These are phyloP conservation scores for Sarocladiaceae sp. DNA, from an alignment of 2,329 filamentous ascomycete genomes.

Conservation along the genomic window DNA sequence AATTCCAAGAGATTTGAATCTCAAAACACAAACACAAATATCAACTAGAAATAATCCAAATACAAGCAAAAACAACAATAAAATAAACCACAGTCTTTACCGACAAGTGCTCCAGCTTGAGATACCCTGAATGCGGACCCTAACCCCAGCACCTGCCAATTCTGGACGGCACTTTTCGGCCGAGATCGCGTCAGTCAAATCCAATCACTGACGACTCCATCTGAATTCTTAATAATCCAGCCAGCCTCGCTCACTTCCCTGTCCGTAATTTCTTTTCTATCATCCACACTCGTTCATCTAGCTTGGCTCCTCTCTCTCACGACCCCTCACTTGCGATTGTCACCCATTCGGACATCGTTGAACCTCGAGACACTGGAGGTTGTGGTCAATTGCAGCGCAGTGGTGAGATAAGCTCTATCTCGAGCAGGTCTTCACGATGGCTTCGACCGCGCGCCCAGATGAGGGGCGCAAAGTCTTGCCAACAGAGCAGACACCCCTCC, in stretches of 20 bases:
- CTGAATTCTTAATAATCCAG: too few relatives aligned
- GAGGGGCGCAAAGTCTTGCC: background rate
- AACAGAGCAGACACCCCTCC: conserved; percentile 12
- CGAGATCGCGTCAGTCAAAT: background rate
- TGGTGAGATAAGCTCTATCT: too few relatives aligned
- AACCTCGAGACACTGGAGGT: too few relatives aligned
- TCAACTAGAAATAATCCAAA: background rate
- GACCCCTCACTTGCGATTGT: too few relatives aligned
- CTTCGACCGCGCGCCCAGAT: background rate
- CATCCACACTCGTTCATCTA: too few relatives aligned
- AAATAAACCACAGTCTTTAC: conserved; percentile 5
- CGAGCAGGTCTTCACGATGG: background rate
- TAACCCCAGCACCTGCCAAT: background rate
- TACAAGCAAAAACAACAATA: background rate
- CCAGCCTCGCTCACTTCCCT: background rate
- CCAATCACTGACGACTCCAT: background rate
- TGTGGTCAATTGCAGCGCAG: too few relatives aligned
- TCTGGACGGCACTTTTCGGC: too few relatives aligned
- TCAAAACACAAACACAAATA: background rate
- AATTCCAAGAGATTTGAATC: conserved; percentile 7
- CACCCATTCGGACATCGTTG: too few relatives aligned
- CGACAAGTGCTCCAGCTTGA: background rate
- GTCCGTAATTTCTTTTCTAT: background rate
- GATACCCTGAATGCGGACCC: background rate
- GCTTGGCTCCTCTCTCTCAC: too few relatives aligned